Conservation (phyloP, 768 basidiomycete species). For the Collybia sp. region DNA sequence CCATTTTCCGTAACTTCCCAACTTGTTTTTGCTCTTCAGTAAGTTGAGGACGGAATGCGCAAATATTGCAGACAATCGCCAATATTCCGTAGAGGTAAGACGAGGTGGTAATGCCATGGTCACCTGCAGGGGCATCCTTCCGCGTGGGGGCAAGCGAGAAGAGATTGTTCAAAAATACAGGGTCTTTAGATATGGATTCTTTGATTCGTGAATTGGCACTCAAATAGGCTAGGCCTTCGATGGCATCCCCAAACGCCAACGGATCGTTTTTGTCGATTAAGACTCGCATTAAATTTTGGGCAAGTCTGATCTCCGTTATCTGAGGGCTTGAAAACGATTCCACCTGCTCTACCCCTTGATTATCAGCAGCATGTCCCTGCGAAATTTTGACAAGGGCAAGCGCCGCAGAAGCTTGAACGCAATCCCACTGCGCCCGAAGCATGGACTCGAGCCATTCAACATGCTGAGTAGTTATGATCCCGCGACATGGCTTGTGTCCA, state of each 20-base stretch:
- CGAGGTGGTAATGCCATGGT: conserved; percentile 28
- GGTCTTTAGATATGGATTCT: conserved; percentile 51
- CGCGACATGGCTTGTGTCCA: conserved; percentile 69
- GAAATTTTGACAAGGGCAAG: conserved; percentile 79
- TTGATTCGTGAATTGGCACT: conserved; percentile 61
- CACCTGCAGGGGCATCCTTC: conserved; percentile 22
- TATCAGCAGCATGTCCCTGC: conserved; percentile 47
- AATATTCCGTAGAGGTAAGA: conserved; percentile 76
- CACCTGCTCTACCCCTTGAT: too few species aligned
- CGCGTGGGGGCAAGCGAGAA: conserved; percentile 53
- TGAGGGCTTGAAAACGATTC: conserved; percentile 19
- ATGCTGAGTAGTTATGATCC: conserved; percentile 50
- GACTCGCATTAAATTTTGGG: conserved; percentile 52
- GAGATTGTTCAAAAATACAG: conserved; percentile 49
- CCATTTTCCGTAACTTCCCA: conserved; percentile 74
- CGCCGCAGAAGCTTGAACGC: conserved; percentile 49
- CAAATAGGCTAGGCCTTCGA: conserved; percentile 87
- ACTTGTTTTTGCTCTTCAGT: conserved; percentile 83
- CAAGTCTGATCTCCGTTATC: conserved; percentile 37
- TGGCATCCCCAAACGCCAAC: conserved; percentile 51
- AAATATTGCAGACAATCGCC: conserved; percentile 71
- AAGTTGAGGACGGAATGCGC: conserved; percentile 62
- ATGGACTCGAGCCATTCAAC: conserved; percentile 65
- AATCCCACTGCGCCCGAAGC: conserved; percentile 21
- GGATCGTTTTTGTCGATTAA: conserved; percentile 35